Evolutionary conservation across 805 yeast genomes (phyloP).

Genomic region (Pichia paraexigua): DNA sequence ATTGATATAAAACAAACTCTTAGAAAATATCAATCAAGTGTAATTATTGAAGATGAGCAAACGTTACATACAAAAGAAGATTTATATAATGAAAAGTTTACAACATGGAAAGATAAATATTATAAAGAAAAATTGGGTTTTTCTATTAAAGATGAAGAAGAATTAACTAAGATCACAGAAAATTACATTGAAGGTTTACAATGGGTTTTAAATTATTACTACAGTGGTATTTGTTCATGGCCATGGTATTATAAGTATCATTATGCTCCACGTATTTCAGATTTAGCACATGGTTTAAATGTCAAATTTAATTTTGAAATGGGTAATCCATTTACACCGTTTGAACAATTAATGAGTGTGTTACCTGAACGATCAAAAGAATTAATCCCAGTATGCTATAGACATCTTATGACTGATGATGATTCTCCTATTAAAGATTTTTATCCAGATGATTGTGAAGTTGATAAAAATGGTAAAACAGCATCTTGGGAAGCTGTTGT

Average conservation of each 20-base stretch:
- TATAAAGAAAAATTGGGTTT: conserved; percentile 76
- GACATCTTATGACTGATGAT: conserved; percentile 79
- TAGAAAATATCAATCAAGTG: conserved; percentile 59
- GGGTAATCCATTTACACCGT: conserved; percentile 82
- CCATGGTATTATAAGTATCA: conserved; percentile 88
- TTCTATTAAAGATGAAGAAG: conserved; percentile 49
- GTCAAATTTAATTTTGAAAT: conserved; percentile 53
- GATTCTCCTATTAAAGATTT: conserved; percentile 83
- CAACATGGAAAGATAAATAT: conserved; percentile 77
- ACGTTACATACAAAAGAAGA: conserved; percentile 45
- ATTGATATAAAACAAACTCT: conserved; percentile 43
- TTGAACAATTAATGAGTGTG: conserved; percentile 95
- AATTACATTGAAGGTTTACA: conserved; percentile 92
- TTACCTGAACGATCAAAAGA: conserved; percentile 84
- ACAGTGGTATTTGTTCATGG: conserved; percentile 91
- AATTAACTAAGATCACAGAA: conserved; percentile 55
- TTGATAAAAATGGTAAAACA: conserved; percentile 90
- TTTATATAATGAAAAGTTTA: conserved; percentile 66
- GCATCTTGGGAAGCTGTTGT: conserved; percentile 99
- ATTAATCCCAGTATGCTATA: conserved; percentile 69
- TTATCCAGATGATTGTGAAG: conserved; percentile 80
- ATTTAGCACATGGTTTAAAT: conserved; percentile 64
- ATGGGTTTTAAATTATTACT: conserved; percentile 92
- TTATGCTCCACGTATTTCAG: conserved; percentile 92
- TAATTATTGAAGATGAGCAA: conserved; percentile 53